Conservation (phyloP, 257 asterid genomes). For the Solanum tacnaense region DNA sequence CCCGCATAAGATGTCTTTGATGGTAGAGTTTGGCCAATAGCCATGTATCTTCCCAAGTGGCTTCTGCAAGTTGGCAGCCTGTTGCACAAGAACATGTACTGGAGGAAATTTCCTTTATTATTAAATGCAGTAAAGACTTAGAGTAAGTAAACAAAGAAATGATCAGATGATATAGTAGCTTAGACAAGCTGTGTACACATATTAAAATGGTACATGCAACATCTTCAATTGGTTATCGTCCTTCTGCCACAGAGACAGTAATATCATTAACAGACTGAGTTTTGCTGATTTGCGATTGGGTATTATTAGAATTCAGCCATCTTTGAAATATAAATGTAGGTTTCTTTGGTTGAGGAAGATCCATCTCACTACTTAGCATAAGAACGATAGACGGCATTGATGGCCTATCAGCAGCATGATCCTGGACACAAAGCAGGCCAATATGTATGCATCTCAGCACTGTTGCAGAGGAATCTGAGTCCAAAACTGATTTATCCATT, state of each 20-base stretch:
- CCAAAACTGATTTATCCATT: slow-evolving; percentile 27
- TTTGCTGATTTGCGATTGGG: neutral
- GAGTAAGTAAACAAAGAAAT: neutral
- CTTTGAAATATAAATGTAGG: neutral
- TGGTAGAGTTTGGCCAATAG: neutral
- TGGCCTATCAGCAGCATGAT: slow-evolving; percentile 42
- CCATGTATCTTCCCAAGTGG: neutral
- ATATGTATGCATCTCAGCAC: slow-evolving; percentile 43
- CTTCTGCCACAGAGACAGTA: neutral
- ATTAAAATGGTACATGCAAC: neutral
- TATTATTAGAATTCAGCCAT: neutral
- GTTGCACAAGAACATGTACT: neutral
- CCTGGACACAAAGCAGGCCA: slow-evolving; percentile 58
- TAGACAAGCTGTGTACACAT: neutral
- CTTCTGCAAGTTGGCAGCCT: neutral
- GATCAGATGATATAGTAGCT: neutral
- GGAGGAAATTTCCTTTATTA: neutral
- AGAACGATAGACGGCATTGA: slow-evolving; percentile 29
- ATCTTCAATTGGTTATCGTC: neutral
- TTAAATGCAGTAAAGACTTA: neutral
- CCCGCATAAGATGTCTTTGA: neutral
- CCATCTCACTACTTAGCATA: neutral
- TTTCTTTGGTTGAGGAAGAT: neutral
- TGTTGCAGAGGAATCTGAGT: slow-evolving; percentile 5
- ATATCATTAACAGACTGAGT: neutral